A percentile compares a stretch with the other conserved stretches of the same genome.
These are phyloP conservation scores for Yamadazyma aaseri DNA, from an alignment of 1,139 yeast species.

Conservation along the genomic window DNA sequence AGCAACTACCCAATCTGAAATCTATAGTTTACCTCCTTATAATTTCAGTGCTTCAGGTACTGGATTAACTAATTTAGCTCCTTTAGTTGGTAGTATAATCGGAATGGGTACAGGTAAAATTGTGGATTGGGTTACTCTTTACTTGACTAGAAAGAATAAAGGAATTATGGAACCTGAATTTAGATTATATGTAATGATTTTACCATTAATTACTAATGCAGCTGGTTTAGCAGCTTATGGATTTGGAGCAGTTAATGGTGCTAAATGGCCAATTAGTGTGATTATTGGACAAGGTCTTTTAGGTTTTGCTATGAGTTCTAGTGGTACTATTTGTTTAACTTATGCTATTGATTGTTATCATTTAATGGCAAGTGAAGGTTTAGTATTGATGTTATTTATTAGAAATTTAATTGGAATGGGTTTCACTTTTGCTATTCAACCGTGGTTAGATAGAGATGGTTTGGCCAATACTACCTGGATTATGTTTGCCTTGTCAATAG, in stretches of 20 bases:
- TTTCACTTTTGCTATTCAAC: conserved; percentile 48
- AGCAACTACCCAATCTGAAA: conserved; percentile 44
- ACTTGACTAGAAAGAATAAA: conserved; percentile 31
- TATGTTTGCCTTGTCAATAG: conserved; percentile 44
- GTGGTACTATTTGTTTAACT: conserved; percentile 56
- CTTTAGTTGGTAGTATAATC: conserved; percentile 38
- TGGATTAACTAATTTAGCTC: conserved; percentile 45
- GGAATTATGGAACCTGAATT: conserved; percentile 45
- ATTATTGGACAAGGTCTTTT: conserved; percentile 52
- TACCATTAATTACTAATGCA: conserved; percentile 40
- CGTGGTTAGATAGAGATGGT: conserved; percentile 43
- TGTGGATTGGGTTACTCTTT: conserved; percentile 39
- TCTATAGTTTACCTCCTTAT: conserved; percentile 37
- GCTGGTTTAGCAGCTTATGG: conserved; percentile 42
- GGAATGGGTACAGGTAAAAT: conserved; percentile 46
- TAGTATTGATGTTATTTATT: conserved; percentile 49
- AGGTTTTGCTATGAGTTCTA: conserved; percentile 58
- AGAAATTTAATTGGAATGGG: conserved; percentile 49
- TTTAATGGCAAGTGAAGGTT: conserved; percentile 52
- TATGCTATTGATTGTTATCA: conserved; percentile 61
- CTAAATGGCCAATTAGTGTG: conserved; percentile 52
- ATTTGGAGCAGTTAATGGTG: conserved; percentile 27
- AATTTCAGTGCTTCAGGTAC: conserved; percentile 33
- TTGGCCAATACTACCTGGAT: conserved; percentile 42
- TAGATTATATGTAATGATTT: conserved; percentile 37